phyloP scores from a whole-genome alignment of 2,329 filamentous ascomycete species.

The Botrytis pseudocinerea region DNA sequence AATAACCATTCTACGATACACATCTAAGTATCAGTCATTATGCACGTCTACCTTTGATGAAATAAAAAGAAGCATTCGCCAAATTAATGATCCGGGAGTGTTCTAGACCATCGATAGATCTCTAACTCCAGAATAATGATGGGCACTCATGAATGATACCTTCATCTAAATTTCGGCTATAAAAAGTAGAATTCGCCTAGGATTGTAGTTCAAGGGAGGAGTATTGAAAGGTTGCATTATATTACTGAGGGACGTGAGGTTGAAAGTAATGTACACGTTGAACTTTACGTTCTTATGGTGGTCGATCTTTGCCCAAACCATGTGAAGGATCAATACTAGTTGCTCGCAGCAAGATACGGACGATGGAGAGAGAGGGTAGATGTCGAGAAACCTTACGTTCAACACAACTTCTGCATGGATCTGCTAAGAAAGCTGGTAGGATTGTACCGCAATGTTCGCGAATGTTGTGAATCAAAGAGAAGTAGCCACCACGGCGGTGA shows the following conservation, averaged over 20 bases:
- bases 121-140: neutral
- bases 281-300: neutral
- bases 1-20: neutral
- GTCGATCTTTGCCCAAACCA: neutral
- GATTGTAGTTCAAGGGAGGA: neutral
- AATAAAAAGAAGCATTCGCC: neutral
- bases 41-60: neutral
- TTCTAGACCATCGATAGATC: neutral
- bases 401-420: neutral
- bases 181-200: neutral
- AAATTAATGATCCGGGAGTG: neutral
- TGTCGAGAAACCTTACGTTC: neutral
- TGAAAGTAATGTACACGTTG: neutral
- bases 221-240: neutral
- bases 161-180: neutral
- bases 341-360: neutral
- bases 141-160: neutral
- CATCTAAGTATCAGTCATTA: neutral
- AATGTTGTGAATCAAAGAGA: neutral
- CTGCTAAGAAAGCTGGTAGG: neutral
- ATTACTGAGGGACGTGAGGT: neutral
- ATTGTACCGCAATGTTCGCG: neutral
- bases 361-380: neutral
- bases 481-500: neutral
- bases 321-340: neutral